A percentile compares a stretch with the other conserved stretches of the same genome.
Conservation (phyloP, 345 rosid genomes). For the Syzygium jambos region DNA sequence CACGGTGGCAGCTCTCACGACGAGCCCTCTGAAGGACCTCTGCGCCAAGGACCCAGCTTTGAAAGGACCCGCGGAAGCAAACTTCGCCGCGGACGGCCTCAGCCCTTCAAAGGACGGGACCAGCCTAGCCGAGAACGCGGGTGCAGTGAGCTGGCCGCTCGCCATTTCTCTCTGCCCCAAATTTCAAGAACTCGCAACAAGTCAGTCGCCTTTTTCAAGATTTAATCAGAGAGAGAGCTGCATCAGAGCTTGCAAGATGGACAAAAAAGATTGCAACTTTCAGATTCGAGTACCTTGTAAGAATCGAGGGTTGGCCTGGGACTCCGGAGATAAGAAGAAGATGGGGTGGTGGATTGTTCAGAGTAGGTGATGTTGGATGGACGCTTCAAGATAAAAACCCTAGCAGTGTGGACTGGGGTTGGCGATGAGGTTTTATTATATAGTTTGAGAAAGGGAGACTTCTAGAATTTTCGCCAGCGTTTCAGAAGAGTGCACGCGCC, state of each 20-base stretch:
- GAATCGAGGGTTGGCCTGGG: background rate
- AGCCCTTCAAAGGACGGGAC: conserved; percentile 55
- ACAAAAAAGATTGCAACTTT: background rate
- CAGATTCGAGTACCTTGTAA: background rate
- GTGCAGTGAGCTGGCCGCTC: conserved; percentile 49
- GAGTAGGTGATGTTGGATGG: background rate
- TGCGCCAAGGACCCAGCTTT: conserved; percentile 21
- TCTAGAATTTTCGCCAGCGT: background rate
- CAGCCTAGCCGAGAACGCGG: conserved; percentile 43
- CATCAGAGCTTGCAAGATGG: background rate
- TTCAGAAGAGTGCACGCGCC: background rate
- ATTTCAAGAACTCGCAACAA: background rate
- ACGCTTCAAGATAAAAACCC: background rate
- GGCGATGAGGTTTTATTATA: background rate
- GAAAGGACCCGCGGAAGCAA: conserved; percentile 33
- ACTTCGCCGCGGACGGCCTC: conserved; percentile 46
- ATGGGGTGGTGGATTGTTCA: background rate
- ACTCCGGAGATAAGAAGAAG: background rate
- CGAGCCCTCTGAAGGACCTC: conserved; percentile 37
- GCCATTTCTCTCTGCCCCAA: conserved; percentile 45
- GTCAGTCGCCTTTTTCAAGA: background rate
- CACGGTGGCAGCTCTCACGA: conserved; percentile 73
- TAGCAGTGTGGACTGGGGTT: background rate
- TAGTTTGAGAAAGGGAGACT: background rate
- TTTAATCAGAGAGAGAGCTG: background rate